Evolutionary conservation across 352 stramenopile species (phyloP).

Genomic region (Globisporangium yorkense): DNA sequence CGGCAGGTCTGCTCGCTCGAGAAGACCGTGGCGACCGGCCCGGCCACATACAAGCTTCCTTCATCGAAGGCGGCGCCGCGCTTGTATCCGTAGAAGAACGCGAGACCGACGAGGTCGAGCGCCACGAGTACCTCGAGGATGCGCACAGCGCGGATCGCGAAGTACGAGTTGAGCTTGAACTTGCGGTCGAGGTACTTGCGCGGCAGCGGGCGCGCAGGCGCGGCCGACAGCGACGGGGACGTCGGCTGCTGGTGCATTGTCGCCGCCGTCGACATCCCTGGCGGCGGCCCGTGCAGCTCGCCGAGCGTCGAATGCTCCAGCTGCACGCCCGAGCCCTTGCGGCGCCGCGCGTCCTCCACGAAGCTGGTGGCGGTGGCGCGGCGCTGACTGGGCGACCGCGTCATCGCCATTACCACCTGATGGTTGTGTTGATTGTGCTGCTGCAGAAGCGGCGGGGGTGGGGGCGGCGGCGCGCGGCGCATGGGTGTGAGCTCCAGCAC

Average conservation of each 20-base stretch:
- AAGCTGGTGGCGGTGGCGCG: conserved; percentile 10
- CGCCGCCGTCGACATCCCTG: background rate
- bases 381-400: background rate
- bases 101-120: conserved; percentile 46
- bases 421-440: conserved; percentile 3
- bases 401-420: background rate
- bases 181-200: conserved; percentile 39
- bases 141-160: conserved; percentile 52
- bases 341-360: conserved; percentile 11
- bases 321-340: background rate
- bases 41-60: conserved; percentile 37
- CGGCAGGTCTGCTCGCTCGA: conserved; percentile 31
- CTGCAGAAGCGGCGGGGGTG: background rate
- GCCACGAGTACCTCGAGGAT: conserved; percentile 56
- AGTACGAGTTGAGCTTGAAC: conserved; percentile 82
- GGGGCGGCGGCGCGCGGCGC: background rate
- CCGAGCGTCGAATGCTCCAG: background rate
- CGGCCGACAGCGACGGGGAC: background rate
- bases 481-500: conserved; percentile 12
- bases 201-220: conserved; percentile 20
- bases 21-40: conserved; percentile 36
- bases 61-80: conserved; percentile 20
- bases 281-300: background rate
- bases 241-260: conserved; percentile 5
- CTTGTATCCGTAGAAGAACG: conserved; percentile 57